Percentiles rank a stretch among this genome's conserved stretches.
These are phyloP conservation scores for Rickenella mellea DNA, from an alignment of 768 basidiomycete species.

Conservation along the genomic window DNA sequence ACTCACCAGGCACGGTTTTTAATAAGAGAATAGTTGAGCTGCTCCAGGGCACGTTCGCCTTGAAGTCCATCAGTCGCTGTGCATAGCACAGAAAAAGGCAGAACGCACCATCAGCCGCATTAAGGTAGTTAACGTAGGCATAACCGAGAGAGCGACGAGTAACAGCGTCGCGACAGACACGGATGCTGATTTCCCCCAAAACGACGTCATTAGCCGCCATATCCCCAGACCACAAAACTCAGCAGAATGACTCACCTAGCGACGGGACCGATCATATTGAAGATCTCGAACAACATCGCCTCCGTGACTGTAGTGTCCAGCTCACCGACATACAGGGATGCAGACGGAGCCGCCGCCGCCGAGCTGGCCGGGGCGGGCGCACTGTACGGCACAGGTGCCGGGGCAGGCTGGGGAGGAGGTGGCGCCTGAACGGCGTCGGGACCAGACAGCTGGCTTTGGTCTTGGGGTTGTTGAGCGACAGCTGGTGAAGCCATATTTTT, in stretches of 20 bases:
- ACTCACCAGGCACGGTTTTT: slow-evolving; percentile 91
- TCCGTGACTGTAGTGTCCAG: slow-evolving; percentile 97
- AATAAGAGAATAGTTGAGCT: slow-evolving; percentile 98
- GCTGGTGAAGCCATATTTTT: slow-evolving; percentile 25
- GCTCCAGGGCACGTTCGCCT: slow-evolving; percentile 98
- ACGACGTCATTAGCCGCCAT: slow-evolving; percentile 2
- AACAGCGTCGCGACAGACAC: slow-evolving; percentile 99
- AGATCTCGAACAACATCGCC: slow-evolving; percentile 99
- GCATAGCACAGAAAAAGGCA: neutral
- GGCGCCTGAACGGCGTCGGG: slow-evolving; percentile 24
- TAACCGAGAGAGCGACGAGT: slow-evolving; percentile 99
- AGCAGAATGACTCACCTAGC: slow-evolving; percentile 57
- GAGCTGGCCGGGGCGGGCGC: slow-evolving; percentile 39
- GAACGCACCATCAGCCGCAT: slow-evolving; percentile 77
- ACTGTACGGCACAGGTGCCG: slow-evolving; percentile 51
- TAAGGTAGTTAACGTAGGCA: slow-evolving; percentile 99
- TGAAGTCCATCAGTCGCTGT: slow-evolving; percentile 7
- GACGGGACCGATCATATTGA: slow-evolving; percentile 99
- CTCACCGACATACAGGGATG: slow-evolving; percentile 98
- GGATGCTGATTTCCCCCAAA: slow-evolving; percentile 51
- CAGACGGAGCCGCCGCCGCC: slow-evolving; percentile 65
- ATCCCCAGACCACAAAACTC: slow-evolving; percentile 3
- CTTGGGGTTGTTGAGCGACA: slow-evolving; percentile 40
- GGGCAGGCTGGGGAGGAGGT: slow-evolving; percentile 25
- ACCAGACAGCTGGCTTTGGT: slow-evolving; percentile 34